phyloP scores from a whole-genome alignment of 495 filamentous ascomycete genomes.

The Trichoderma asperelloides region DNA sequence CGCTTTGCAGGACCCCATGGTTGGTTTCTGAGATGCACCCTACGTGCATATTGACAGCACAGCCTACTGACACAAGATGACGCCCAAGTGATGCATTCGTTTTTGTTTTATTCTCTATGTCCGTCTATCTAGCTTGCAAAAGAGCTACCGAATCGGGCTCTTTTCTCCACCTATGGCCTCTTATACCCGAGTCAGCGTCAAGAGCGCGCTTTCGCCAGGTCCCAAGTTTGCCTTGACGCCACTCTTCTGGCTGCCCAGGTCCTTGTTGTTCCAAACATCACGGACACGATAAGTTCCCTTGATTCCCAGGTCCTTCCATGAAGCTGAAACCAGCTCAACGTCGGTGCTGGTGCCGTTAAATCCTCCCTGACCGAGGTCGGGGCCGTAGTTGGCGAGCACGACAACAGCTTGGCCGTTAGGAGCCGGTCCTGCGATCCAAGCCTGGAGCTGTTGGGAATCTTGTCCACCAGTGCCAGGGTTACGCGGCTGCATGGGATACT shows the following conservation, averaged over 20 bases:
- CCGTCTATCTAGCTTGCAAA: background rate
- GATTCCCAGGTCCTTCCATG: background rate
- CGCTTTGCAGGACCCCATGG: background rate
- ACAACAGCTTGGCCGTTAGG: background rate
- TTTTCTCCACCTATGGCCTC: background rate
- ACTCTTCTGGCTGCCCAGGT: background rate
- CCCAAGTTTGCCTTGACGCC: background rate
- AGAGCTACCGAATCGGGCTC: background rate
- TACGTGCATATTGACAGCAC: background rate
- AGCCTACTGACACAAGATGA: background rate
- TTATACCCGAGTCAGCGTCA: background rate
- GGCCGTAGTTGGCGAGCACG: slow-evolving; percentile 2
- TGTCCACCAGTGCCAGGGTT: slow-evolving; percentile 17
- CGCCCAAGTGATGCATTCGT: background rate
- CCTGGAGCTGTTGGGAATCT: slow-evolving; percentile 21
- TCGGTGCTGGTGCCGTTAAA: background rate
- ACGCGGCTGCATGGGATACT: slow-evolving; percentile 8
- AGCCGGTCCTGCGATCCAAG: slow-evolving; percentile 24
- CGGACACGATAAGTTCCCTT: background rate
- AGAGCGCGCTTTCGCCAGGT: background rate
- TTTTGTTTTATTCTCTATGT: background rate
- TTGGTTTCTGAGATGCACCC: background rate
- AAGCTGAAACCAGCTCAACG: background rate
- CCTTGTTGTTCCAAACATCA: slow-evolving; percentile 6
- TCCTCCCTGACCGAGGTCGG: background rate